These are phyloP conservation scores for Begonia masoniana DNA, from an alignment of 306 rosid genomes.

Conservation along the genomic window DNA sequence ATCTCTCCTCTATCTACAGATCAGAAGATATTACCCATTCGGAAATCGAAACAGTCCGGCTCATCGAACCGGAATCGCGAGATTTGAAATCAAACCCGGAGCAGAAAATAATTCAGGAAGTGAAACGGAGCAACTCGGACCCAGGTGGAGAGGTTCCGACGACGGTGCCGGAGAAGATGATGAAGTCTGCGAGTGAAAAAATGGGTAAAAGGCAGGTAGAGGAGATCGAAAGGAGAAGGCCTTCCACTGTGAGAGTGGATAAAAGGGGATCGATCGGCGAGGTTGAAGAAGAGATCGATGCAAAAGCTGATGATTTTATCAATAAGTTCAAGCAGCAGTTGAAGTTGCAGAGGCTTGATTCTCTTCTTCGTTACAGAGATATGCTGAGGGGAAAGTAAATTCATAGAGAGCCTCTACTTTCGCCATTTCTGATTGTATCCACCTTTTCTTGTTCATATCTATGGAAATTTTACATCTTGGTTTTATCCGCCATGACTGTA, in stretches of 20 bases:
- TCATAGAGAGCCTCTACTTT: no score
- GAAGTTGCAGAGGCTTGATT: conserved; percentile 57
- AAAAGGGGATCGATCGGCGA: conserved; percentile 15
- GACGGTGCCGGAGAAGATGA: conserved; percentile 22
- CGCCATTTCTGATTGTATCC: no score
- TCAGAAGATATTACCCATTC: conserved; percentile 9
- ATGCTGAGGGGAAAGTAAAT: conserved; percentile 11
- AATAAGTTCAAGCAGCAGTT: conserved; percentile 68
- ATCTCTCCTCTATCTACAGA: conserved; percentile 17
- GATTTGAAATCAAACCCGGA: conserved; percentile 5
- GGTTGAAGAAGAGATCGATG: conserved; percentile 48
- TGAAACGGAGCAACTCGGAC: conserved; percentile 29
- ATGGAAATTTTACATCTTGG: no score
- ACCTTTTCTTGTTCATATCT: no score
- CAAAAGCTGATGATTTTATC: conserved; percentile 72
- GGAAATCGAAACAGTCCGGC: conserved; percentile 5
- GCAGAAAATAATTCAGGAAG: conserved; percentile 2
- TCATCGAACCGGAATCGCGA: neutral
- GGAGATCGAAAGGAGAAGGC: conserved; percentile 16
- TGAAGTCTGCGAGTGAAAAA: conserved; percentile 20
- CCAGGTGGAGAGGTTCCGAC: neutral
- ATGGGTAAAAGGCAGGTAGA: conserved; percentile 6
- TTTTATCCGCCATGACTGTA: no score
- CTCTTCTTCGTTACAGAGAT: conserved; percentile 39
- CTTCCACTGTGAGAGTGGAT: conserved; percentile 19